A percentile compares a stretch with the other conserved stretches of the same genome.
Evolutionary conservation across 768 basidiomycete species (phyloP).

Genomic region (Leccinum olivaceopallidum): DNA sequence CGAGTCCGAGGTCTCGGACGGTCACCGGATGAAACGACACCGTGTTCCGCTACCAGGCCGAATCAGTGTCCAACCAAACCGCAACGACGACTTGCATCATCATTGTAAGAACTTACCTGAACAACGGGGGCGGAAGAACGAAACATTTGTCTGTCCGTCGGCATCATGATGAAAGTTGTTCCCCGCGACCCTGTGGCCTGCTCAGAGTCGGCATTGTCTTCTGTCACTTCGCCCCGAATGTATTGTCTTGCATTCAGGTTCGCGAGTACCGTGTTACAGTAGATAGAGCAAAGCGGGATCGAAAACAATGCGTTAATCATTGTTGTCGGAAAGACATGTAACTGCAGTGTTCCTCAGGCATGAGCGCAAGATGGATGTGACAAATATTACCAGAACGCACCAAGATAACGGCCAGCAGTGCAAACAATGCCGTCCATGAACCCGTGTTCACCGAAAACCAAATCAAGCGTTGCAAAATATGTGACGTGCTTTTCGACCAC

Average conservation of each 20-base stretch:
- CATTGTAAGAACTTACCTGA: background rate
- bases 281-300: constrained; percentile 11
- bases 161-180: background rate
- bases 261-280: constrained; percentile 21
- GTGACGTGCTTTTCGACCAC: constrained; percentile 4
- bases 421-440: constrained; percentile 49
- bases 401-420: constrained; percentile 38
- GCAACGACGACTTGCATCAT: background rate
- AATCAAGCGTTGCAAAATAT: constrained; percentile 10
- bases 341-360: background rate
- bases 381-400: constrained; percentile 3
- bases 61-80: background rate
- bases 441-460: constrained; percentile 27
- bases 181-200: background rate
- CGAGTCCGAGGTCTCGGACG: background rate
- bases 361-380: background rate
- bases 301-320: background rate
- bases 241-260: constrained; percentile 17
- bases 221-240: background rate
- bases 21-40: background rate
- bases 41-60: background rate
- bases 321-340: background rate
- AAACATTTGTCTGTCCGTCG: background rate
- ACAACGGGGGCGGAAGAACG: background rate
- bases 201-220: background rate